Evolutionary conservation across 2,329 filamentous ascomycete genomes (phyloP), one percentile per base, ranked within the genome.

Genomic region (Fusarium compactum): DNA sequence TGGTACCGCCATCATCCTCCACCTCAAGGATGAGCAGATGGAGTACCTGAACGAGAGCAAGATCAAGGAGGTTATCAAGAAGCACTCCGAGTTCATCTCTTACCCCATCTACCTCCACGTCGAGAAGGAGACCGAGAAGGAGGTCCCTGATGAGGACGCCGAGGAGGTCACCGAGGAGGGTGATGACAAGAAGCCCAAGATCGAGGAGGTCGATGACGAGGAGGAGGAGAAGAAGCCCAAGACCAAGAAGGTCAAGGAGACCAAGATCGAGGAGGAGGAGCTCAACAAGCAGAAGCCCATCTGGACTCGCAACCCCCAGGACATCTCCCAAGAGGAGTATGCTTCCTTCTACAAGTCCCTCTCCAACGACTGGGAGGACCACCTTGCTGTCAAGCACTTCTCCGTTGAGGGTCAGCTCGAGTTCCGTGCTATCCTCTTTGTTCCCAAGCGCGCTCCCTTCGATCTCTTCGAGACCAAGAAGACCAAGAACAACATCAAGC

Each of bases 401-500:
- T 99, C 96, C 72, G 96, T 99, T 74, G 96, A 99, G 89, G 96
- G 96, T 91, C 96, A 98, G 89, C 95, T 99, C 76, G 96, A 99
- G 87, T 99, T 99, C 94, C 95, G 95, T 75, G 96, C 96, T 76
- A 97, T 99, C 85, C 94, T 99, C 82, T 99, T 97, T 88, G 95
- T 99, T 59, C 96, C 96, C 82, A 98, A 99, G 93, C 95, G 96
- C 80, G 96, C 96, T 84, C 96, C 96, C 78, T 99, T 99, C 84
- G 96, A 99, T 81, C 93, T 99, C 71, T 99, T 99, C 84, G 96
- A 99, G 92, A 98, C 95, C 82, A 99, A 99, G 94, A 97, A 98
- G 92, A 98, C 95, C 82, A 99, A 99, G 94, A 99, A 98, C 93
- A 99, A 99, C 92, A 98, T 99, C 91, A 99, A 99, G 92, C 92